Conservation (phyloP, 2,329 filamentous ascomycete genomes). For the Talaromyces marneffei region DNA sequence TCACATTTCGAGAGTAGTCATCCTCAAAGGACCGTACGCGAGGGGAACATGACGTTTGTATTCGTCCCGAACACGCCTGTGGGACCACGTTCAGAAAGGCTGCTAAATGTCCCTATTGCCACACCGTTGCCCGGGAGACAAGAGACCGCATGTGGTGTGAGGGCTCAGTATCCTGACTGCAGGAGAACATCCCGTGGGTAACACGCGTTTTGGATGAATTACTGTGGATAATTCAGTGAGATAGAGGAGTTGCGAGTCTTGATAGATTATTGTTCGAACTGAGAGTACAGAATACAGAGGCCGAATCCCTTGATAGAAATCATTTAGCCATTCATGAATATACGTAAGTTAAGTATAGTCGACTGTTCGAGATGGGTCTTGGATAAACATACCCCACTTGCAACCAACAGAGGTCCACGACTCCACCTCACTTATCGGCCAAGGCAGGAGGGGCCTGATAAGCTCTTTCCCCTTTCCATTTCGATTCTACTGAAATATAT, state of each 20-base stretch:
- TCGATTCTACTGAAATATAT: neutral
- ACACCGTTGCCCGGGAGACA: neutral
- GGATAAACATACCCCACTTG: neutral
- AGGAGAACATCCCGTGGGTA: no score
- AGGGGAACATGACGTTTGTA: neutral
- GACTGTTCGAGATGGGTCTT: no score
- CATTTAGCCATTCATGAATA: no score
- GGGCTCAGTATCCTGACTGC: neutral
- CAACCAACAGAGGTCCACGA: neutral
- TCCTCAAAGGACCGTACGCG: neutral
- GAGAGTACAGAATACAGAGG: no score
- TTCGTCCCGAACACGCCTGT: neutral
- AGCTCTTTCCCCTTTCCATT: neutral
- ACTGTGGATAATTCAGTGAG: no score
- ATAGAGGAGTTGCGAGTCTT: no score
- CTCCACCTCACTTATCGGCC: neutral
- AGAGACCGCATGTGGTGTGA: neutral
- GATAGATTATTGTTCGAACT: no score
- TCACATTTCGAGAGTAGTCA: neutral
- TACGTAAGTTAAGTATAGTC: neutral
- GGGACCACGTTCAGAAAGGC: neutral
- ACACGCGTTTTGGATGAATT: no score
- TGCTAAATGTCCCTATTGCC: neutral
- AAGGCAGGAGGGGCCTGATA: conserved; percentile 7
- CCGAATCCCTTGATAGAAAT: no score